Evolutionary conservation across 768 basidiomycete species (phyloP), one percentile per base, ranked within the genome.

Genomic region (Panaeolus papilionaceus): DNA sequence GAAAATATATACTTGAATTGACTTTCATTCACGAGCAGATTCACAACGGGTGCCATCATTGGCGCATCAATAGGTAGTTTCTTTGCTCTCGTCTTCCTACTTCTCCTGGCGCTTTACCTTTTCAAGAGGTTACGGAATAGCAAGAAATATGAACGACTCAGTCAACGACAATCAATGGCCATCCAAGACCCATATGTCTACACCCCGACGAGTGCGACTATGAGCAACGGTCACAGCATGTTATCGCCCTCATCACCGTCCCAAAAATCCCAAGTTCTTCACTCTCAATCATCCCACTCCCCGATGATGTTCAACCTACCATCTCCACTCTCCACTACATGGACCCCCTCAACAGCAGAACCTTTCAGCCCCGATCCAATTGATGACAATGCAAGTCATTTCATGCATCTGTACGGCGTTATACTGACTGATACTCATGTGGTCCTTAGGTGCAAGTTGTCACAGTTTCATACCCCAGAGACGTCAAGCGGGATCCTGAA

Each of bases 21-120:
- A 51, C 12, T 7, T 26, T 33, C 33, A 33, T 3, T 23, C 20
- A 4, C 33, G 2, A 9, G 33, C 14, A 58, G 26, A 38, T 33
- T 68, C 20, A 62, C 67, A 9, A 61, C 10, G 20, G 67, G 44
- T 6, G 42, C 64, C 37, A 62, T 68, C 38, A 40, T 68, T 28
- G 67, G 67, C 10, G 49, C 62, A 58, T 58, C 54, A 33, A 33
- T 33, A 33, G 54, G 54, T 40, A 61, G 54, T 37, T 44, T 68
- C 1, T 62, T 63, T 18, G 39, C 33, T 18, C 45, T 62, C 10
- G n/a, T 51, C 40, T 37, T 67, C 7, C 66, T 66, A 5, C 47
- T 63, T 26, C 62, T 20, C 26, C n/a, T 28, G 8, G 1, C 51
- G 20, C 6, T 40, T 5, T 63, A 39, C 62, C 16, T 67, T 26